Evolutionary conservation across 352 stramenopile genomes (phyloP), one percentile per base, ranked within the genome.

Genomic region (Paralagenidium karlingii): DNA sequence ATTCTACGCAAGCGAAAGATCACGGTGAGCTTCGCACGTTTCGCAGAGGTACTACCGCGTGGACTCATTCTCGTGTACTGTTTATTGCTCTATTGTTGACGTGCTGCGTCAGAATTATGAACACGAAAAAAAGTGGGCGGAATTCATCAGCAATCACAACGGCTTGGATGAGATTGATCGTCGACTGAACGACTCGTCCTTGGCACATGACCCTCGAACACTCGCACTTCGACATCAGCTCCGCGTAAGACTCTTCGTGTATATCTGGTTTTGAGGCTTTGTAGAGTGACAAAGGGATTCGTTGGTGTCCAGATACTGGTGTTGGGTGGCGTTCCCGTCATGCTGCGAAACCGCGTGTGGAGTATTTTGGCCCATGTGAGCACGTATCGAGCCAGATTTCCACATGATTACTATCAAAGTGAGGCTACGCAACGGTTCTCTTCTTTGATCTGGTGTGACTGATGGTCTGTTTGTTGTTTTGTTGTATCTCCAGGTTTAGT

Each of bases 261-360:
- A 22, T 48, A 24, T 11, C 16, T 34, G 12, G 8, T 13, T 8
- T 42, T 29, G 52, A n/a, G 11, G 31, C 2, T 44, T 38, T 4
- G 11, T 34, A 2, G 42, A 53, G 13, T 25, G 37, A 2, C 8
- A 21, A 3, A 25, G n/a, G 0, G n/a, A n/a, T n/a, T n/a, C n/a
- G n/a, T n/a, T n/a, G n/a, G n/a, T n/a, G n/a, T n/a, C 40, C 28
- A 80, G 66, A 24, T 43, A 7, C 52, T 77, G 16, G 53, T 75
- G 21, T 41, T 70, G 15, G 38, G 50, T 6, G 66, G 66, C 4
- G 60, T 80, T 18, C 63, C 66, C 1, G 49, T 43, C 0, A 43
- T 69, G 5, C 46, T 76, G 7, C 60, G 66, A 11, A 51, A 60
- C 9, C 42, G 51, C 0, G 42, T 80, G 2, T 80, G 66, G 66